phyloP scores from a whole-genome alignment of 441 rosid species.

The Pelargonium myrrhifolium region DNA sequence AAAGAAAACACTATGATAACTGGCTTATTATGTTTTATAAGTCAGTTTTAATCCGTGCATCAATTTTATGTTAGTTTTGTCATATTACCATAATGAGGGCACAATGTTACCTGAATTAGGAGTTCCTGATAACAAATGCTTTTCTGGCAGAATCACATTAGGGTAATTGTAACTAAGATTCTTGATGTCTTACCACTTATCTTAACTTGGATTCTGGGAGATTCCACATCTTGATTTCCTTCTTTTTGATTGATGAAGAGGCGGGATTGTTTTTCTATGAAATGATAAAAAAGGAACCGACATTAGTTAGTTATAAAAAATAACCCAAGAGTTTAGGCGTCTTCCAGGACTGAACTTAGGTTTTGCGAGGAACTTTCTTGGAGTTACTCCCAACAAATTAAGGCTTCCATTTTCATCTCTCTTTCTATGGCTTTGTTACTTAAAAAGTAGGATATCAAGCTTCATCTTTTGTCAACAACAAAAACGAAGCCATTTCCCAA shows the following conservation, averaged over 20 bases:
- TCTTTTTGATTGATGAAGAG: neutral
- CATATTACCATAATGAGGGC: neutral
- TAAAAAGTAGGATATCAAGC: neutral
- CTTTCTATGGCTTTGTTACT: neutral
- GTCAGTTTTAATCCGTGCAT: no score
- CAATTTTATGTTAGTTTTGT: no score
- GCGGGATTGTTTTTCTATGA: neutral
- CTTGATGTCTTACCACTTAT: no score
- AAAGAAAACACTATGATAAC: no score
- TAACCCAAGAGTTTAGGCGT: no score
- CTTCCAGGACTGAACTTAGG: neutral
- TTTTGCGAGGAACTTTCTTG: neutral
- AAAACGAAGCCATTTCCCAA: no score
- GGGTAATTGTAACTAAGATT: neutral
- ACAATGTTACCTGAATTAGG: conserved; percentile 4
- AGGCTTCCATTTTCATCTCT: neutral
- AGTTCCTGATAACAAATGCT: conserved; percentile 10
- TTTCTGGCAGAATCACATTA: neutral
- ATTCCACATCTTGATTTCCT: neutral
- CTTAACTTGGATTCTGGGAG: neutral
- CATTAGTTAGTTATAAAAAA: no score
- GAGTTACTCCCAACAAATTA: neutral
- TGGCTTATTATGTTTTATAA: no score
- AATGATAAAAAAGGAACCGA: neutral
- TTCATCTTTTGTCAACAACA: no score